Conservation (phyloP, 2,329 filamentous ascomycete species). For the Arthroderma sp. region DNA sequence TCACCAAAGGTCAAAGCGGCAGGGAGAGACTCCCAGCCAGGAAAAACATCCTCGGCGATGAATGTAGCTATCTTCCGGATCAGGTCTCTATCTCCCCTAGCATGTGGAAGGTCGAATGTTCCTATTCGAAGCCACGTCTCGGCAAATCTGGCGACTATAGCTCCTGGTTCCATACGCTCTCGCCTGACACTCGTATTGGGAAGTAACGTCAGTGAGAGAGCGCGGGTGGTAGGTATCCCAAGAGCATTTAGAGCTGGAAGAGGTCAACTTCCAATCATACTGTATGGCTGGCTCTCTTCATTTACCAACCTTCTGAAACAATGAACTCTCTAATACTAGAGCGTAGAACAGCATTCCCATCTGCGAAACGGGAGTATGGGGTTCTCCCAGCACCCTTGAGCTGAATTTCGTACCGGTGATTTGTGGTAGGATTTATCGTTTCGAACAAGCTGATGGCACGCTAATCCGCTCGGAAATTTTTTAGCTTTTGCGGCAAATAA, state of each 20-base stretch:
- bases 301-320: conserved; percentile 59
- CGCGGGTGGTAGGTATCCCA: conserved; percentile 72
- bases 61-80: conserved; percentile 67
- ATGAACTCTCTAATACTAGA: conserved; percentile 92
- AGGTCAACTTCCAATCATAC: not conserved
- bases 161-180: conserved; percentile 75
- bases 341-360: conserved; percentile 83
- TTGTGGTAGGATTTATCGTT: conserved; percentile 58
- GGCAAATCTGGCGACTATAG: conserved; percentile 84
- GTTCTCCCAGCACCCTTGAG: conserved; percentile 88
- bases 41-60: conserved; percentile 73
- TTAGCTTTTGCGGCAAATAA: not conserved
- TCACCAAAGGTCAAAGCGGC: conserved; percentile 35
- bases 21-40: conserved; percentile 75
- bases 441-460: conserved; percentile 92
- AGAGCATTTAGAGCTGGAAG: conserved; percentile 57
- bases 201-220: conserved; percentile 65
- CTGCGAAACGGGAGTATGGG: conserved; percentile 90
- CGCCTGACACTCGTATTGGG: conserved; percentile 60
- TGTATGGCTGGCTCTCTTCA: not conserved
- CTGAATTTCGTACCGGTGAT: conserved; percentile 75
- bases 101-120: conserved; percentile 86
- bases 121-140: conserved; percentile 84
- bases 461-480: conserved; percentile 11
- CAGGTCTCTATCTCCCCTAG: conserved; percentile 62